These are phyloP conservation scores for Trichomonas tenax DNA, from an alignment of 208 protist genomes.

Conservation along the genomic window DNA sequence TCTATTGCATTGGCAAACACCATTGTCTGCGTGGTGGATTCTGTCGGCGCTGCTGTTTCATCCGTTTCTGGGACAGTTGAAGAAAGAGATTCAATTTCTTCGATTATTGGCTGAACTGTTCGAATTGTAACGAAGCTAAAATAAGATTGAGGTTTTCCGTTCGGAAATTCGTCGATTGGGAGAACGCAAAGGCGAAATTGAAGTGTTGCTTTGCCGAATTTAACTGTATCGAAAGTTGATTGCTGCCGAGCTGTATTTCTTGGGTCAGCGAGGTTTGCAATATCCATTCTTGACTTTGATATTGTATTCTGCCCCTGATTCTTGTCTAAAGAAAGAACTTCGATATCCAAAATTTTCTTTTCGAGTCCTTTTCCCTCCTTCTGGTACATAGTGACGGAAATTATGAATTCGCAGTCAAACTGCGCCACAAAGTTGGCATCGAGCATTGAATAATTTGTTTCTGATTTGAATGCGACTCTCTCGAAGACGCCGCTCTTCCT, in stretches of 20 bases:
- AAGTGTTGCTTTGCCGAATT: not conserved
- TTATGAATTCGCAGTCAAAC: not conserved
- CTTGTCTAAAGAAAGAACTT: not conserved
- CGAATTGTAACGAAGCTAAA: not conserved
- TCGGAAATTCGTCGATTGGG: not conserved
- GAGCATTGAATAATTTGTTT: not conserved
- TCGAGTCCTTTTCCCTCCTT: not conserved
- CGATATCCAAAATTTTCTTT: not conserved
- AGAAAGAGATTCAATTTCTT: not conserved
- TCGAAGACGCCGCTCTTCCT: not conserved
- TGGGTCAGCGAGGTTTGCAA: not conserved
- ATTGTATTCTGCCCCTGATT: not conserved
- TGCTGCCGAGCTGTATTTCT: not conserved
- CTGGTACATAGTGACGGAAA: not conserved
- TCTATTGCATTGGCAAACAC: not conserved
- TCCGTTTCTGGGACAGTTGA: not conserved
- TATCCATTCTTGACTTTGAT: not conserved
- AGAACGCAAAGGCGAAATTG: not conserved
- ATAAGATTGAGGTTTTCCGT: not conserved
- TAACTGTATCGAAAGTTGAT: not conserved
- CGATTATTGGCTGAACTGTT: not conserved
- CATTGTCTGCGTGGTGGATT: not conserved
- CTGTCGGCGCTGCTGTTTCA: not conserved
- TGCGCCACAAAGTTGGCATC: not conserved
- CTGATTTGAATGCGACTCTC: not conserved